These are phyloP conservation scores for Zancudomyces culisetae DNA, from an alignment of 371 early-diverging fungal species.

Conservation along the genomic window DNA sequence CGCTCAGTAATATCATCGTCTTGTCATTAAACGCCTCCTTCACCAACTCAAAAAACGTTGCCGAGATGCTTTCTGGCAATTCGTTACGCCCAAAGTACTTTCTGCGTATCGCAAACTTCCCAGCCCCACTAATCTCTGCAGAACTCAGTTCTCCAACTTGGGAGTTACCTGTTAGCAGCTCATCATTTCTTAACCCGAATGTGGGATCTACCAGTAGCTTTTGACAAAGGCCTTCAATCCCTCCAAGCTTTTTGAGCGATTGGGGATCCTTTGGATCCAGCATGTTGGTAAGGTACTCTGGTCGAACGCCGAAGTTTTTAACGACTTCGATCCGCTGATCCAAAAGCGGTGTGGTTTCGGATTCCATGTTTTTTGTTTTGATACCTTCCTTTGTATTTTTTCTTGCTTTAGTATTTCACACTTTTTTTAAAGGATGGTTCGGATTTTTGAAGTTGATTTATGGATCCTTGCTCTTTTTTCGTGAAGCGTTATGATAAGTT, in stretches of 20 bases:
- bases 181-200: constrained; percentile 42
- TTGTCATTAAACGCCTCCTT: constrained; percentile 68
- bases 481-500: too few relatives aligned
- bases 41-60: constrained; percentile 46
- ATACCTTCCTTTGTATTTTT: background rate
- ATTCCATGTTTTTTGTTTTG: background rate
- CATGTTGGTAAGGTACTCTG: constrained; percentile 29
- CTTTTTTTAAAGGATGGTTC: too few relatives aligned
- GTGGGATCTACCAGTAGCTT: constrained; percentile 40
- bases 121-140: constrained; percentile 6
- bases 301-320: constrained; percentile 24
- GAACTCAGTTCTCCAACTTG: background rate
- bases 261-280: constrained; percentile 53
- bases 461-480: too few relatives aligned
- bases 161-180: constrained; percentile 12
- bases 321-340: background rate
- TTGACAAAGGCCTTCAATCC: constrained; percentile 33
- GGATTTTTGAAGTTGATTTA: too few relatives aligned
- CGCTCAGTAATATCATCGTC: constrained; percentile 51
- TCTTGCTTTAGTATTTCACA: background rate
- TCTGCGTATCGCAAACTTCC: constrained; percentile 37
- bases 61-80: constrained; percentile 12
- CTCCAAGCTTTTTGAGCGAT: constrained; percentile 43
- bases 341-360: background rate
- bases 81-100: constrained; percentile 45